Base-by-base conservation (phyloP, 768 basidiomycete species). In the Pleurotus giganteus region DNA sequence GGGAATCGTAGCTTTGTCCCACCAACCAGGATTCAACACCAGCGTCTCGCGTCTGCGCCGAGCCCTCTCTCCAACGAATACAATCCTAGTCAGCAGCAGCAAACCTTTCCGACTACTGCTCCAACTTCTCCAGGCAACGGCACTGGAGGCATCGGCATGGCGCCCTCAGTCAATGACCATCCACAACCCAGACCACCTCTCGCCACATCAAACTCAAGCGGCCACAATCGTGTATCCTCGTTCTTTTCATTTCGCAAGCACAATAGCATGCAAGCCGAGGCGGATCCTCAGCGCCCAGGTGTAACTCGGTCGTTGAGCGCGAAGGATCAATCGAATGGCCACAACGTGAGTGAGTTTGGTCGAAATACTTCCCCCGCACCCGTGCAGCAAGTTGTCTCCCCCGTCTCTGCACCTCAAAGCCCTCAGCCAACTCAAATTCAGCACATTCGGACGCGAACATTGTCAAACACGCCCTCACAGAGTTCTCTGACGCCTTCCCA, bases 231-330 rank as follows among this genome's bases (percentile, higher is more conserved):
- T 36, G 75, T 83, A n/a, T 69, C 81, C 5, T 87, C 85, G 24
- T 83, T 85, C 73, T 87, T 87, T 66, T 80, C 83, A 15, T 84
- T 86, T 66, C 75, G 75, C 58, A 73, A 63, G 59, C 80, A 72
- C 56, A 68, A 68, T 24, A 56, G 69, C 6, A 60, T 60, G 37
- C 64, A 67, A 47, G 49, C n/a, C 36, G 69, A 62, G 43, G 61
- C 62, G 44, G 62, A 58, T 47, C 66, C 43, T 63, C 67, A 41
- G 56, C 46, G 60, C 45, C 42, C 51, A 2, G 52, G 31, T 55
- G 65, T 29, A 26, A 58, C 45, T 17, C 47, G 32, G n/a, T 56
- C 34, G 13, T 28, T 55, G 42, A 34, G 43, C 60, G 42, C 47
- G 13, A 46, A 50, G 37, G 52, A 21, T 27, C 52, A 53, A 9